Evolutionary conservation across 2,329 filamentous ascomycete genomes (phyloP), one percentile per base, ranked within the genome.

Genomic region (Fusarium nisikadoi): DNA sequence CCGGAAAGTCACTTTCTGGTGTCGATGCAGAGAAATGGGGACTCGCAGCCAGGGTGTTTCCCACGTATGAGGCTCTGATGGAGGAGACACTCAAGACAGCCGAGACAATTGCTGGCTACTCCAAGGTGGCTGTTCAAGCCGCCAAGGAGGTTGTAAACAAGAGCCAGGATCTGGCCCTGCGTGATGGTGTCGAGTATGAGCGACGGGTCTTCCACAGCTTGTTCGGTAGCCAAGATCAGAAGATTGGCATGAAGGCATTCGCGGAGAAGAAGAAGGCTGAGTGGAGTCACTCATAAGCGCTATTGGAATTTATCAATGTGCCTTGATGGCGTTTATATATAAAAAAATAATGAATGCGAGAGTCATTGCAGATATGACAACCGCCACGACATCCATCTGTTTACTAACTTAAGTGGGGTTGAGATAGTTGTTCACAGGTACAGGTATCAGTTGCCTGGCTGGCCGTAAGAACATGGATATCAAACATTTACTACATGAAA

Each of bases 61-160:
- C 91, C 17, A 92, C 87, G 10, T 90, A 95, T 73, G 93, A 97
- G 74, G 92, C 92, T 79, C 86, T 97, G 78, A 91, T 98, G 80
- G 91, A 94, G 77, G 93, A 90, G 61, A 91, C 94, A 6, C 81
- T 97, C 68, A 90, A 91, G 80, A 95, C 94, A 23, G 96, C 96
- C 5, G 94, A 93, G 86, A 95, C 90, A 57, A 98, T 99, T 84
- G 95, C 96, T 1, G 85, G 92, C 2, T 94, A 96, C 83, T 95
- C 93, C 57, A 90, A 88, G 79, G 92, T 99, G n/a, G 93, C 95
- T 3, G 90, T 97, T 65, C 91, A 94, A 84, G 96, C 93, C 16
- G 92, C 90, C 63, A 99, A 99, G 87, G 96, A 99, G 86, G 95
- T 96, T n/a, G 95, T 99, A 62, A 97, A 98, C 82, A 98, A 98